phyloP scores from a whole-genome alignment of 2,329 filamentous ascomycete genomes.

The Diaporthe sp. region DNA sequence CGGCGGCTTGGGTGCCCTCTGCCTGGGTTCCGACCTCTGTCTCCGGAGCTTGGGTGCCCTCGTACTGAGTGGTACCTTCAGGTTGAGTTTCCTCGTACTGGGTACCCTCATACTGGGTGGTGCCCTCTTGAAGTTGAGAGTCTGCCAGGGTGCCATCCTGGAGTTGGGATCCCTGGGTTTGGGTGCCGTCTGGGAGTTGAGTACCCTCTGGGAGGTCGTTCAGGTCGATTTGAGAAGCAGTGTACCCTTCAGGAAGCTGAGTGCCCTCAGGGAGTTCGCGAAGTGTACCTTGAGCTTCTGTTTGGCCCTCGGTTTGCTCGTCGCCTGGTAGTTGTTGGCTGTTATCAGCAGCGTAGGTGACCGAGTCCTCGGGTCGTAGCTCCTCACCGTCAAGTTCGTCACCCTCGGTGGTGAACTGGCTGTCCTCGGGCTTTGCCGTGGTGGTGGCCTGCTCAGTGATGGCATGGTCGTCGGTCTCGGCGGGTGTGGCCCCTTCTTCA shows the following conservation, averaged over 20 bases:
- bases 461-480: conserved; percentile 34
- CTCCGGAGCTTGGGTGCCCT: conserved; percentile 26
- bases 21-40: conserved; percentile 28
- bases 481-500: conserved; percentile 26
- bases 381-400: conserved; percentile 19
- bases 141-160: conserved; percentile 6
- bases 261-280: neutral
- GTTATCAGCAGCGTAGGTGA: conserved; percentile 36
- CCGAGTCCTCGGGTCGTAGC: conserved; percentile 33
- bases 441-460: conserved; percentile 34
- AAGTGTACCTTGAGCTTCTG: neutral
- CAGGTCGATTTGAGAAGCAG: neutral
- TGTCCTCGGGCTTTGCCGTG: conserved; percentile 27
- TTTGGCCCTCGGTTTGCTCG: conserved; percentile 9
- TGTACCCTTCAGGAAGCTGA: conserved; percentile 13
- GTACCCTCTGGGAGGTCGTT: conserved; percentile 15
- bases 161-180: conserved; percentile 13
- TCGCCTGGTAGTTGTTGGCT: conserved; percentile 20
- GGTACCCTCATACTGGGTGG: conserved; percentile 24
- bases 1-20: conserved; percentile 26
- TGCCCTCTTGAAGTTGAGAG: neutral
- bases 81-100: no score
- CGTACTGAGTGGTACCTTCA: conserved; percentile 20
- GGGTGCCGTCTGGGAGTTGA: neutral
- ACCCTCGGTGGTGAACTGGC: conserved; percentile 11